These are phyloP conservation scores for Gossypium australe DNA, from an alignment of 345 rosid genomes.

Conservation along the genomic window DNA sequence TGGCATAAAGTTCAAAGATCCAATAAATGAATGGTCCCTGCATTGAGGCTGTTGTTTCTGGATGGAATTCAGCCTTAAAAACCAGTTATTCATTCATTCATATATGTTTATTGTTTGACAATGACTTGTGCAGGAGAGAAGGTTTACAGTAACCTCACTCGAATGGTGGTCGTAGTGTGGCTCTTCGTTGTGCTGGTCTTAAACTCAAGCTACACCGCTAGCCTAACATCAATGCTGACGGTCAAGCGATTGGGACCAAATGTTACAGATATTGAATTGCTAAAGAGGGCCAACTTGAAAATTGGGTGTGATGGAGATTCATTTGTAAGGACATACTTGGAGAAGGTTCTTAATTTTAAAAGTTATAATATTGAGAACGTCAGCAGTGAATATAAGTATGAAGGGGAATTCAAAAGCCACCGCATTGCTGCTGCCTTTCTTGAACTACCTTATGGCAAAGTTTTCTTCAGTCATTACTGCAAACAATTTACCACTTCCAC, in stretches of 20 bases:
- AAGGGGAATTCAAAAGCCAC: constrained; percentile 17
- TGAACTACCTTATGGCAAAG: constrained; percentile 48
- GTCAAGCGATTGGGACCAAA: constrained; percentile 31
- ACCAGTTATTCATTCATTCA: background rate
- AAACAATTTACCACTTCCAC: constrained; percentile 22
- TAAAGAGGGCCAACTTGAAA: constrained; percentile 21
- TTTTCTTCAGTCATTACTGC: constrained; percentile 35
- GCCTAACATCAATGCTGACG: constrained; percentile 55
- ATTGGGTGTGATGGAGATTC: constrained; percentile 52
- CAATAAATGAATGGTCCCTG: background rate
- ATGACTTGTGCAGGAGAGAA: constrained; percentile 36
- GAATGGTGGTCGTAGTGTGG: constrained; percentile 50
- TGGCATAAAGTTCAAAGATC: background rate
- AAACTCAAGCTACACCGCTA: constrained; percentile 57
- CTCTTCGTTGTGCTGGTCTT: constrained; percentile 50
- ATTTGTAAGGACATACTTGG: constrained; percentile 37
- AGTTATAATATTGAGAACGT: constrained; percentile 18
- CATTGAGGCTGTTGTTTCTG: too few species aligned
- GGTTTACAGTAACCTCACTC: constrained; percentile 29
- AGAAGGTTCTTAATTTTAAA: constrained; percentile 24
- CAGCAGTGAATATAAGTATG: constrained; percentile 16
- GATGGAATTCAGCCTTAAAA: background rate
- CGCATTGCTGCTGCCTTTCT: constrained; percentile 42
- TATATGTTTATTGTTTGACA: background rate
- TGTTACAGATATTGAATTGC: constrained; percentile 28